Evolutionary conservation across 2,329 filamentous ascomycete species (phyloP).

Genomic region (Fusarium miscanthi): DNA sequence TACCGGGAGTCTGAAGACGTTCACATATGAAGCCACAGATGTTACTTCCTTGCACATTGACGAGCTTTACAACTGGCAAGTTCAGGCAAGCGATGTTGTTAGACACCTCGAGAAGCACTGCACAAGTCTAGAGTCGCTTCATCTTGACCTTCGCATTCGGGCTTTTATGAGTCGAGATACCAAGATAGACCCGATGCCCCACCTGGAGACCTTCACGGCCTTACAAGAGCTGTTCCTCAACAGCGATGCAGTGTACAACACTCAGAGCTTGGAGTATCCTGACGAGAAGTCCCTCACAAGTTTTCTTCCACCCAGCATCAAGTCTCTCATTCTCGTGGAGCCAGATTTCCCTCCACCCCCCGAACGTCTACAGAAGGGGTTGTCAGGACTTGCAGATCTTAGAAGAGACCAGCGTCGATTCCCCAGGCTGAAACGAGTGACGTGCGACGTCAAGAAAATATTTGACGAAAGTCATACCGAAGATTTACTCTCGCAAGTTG

Average conservation of each 20-base stretch:
- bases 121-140: slow-evolving; percentile 12
- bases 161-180: neutral
- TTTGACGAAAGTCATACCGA: neutral
- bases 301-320: slow-evolving; percentile 1
- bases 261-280: neutral
- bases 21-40: slow-evolving; percentile 20
- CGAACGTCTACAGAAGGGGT: neutral
- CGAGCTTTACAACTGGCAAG: neutral
- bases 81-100: slow-evolving; percentile 10
- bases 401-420: neutral
- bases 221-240: slow-evolving; percentile 22
- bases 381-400: slow-evolving; percentile 3
- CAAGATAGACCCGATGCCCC: neutral
- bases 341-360: neutral
- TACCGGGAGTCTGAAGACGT: slow-evolving; percentile 1
- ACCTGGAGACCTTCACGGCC: slow-evolving; percentile 9
- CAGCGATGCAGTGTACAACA: slow-evolving; percentile 4
- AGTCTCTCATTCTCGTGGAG: slow-evolving; percentile 11
- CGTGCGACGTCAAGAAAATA: neutral
- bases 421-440: slow-evolving; percentile 1
- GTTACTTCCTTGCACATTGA: neutral
- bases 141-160: slow-evolving; percentile 19
- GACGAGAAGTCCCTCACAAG: slow-evolving; percentile 7
- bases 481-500: neutral
- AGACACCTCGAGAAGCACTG: slow-evolving; percentile 4